Percentiles rank a stretch among this genome's conserved stretches.
phyloP scores from a whole-genome alignment of 768 basidiomycete species.

The Termitomyces titanicus region DNA sequence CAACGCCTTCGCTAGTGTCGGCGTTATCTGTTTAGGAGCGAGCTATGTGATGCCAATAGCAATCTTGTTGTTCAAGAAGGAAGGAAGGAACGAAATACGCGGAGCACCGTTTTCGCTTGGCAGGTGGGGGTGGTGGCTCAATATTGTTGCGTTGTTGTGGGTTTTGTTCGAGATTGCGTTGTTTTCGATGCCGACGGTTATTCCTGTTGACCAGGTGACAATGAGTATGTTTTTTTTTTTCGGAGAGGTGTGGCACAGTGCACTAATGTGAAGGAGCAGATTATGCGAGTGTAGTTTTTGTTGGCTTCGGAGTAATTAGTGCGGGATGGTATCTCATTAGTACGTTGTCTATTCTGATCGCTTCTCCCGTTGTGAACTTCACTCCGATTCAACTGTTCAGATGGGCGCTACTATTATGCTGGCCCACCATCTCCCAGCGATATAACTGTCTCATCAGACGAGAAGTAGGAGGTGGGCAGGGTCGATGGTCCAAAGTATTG shows the following conservation, averaged over 20 bases:
- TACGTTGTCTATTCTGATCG: slow-evolving; percentile 25
- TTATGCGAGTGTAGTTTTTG: slow-evolving; percentile 64
- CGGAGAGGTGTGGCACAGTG: background rate
- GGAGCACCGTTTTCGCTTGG: slow-evolving; percentile 52
- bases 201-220: slow-evolving; percentile 47
- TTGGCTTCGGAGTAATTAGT: slow-evolving; percentile 56
- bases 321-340: slow-evolving; percentile 58
- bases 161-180: slow-evolving; percentile 55
- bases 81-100: slow-evolving; percentile 38
- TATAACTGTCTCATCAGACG: background rate
- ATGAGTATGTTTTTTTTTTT: slow-evolving; percentile 35
- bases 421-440: slow-evolving; percentile 36
- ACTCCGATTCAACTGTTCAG: slow-evolving; percentile 19
- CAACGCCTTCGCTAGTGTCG: slow-evolving; percentile 66
- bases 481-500: too few relatives aligned
- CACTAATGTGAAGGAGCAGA: slow-evolving; percentile 31
- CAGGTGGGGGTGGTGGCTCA: slow-evolving; percentile 38
- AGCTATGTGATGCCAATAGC: slow-evolving; percentile 62
- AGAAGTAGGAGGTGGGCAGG: too few relatives aligned
- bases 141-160: slow-evolving; percentile 53
- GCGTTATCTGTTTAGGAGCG: slow-evolving; percentile 63
- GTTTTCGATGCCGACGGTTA: slow-evolving; percentile 64
- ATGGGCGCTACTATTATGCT: slow-evolving; percentile 37
- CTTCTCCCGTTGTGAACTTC: background rate
- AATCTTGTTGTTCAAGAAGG: slow-evolving; percentile 35